A percentile compares a stretch with the other conserved stretches of the same genome.
These are phyloP conservation scores for Heritiera fomes DNA, from an alignment of 345 rosid species.

Conservation along the genomic window DNA sequence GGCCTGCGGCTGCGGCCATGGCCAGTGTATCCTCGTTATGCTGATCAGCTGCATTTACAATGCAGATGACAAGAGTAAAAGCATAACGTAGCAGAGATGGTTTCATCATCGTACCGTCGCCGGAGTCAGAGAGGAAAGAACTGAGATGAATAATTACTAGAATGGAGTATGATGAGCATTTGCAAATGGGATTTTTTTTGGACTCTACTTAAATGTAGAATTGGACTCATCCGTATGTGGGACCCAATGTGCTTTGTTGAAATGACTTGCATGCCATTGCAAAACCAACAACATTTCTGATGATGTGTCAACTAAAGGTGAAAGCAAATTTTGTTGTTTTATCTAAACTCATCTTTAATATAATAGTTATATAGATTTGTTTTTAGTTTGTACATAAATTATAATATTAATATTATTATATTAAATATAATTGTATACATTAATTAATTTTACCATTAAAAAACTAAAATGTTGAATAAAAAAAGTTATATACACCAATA, in stretches of 20 bases:
- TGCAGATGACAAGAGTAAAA: not conserved
- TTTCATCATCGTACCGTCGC: not conserved
- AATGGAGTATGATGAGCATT: not conserved
- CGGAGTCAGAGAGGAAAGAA: not conserved
- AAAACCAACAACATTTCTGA: too few species aligned
- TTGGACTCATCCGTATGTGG: not conserved
- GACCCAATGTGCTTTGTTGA: not conserved
- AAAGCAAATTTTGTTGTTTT: too few species aligned
- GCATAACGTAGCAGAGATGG: not conserved
- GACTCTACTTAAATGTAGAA: not conserved
- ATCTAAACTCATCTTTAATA: too few species aligned
- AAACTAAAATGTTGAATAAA: too few species aligned
- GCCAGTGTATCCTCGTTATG: conserved; percentile 20
- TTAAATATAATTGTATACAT: too few species aligned
- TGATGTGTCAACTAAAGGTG: too few species aligned
- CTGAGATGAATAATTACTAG: not conserved
- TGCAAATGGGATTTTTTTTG: not conserved
- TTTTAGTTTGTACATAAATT: too few species aligned
- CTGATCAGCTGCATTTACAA: conserved; percentile 19
- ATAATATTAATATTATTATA: too few species aligned
- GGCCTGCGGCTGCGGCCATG: conserved; percentile 15
- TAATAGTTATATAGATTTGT: too few species aligned
- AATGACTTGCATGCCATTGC: not conserved
- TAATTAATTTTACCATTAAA: too few species aligned
- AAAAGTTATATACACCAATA: too few species aligned